phyloP scores from a whole-genome alignment of 2,329 filamentous ascomycete species.

The Trichoderma sp. region DNA sequence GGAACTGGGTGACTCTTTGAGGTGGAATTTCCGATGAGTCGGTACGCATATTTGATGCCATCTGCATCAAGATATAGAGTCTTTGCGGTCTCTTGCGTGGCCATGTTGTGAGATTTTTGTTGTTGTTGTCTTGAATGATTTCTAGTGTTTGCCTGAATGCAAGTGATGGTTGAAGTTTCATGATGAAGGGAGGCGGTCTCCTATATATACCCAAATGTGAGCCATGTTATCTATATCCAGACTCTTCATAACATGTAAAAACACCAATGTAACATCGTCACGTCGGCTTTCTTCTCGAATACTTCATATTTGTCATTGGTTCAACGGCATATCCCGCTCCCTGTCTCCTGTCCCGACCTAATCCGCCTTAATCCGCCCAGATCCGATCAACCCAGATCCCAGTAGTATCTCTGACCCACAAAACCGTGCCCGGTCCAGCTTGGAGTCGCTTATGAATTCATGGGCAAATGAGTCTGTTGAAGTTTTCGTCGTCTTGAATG shows the following conservation, averaged over 20 bases:
- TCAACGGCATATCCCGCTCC: background rate
- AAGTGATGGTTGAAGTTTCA: background rate
- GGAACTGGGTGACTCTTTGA: slow-evolving; percentile 33
- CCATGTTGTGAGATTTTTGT: slow-evolving; percentile 27
- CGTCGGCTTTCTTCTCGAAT: background rate
- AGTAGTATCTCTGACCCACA: background rate
- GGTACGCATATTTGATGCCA: slow-evolving; percentile 36
- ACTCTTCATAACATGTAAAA: background rate
- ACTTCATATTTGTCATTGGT: background rate
- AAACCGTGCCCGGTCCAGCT: background rate
- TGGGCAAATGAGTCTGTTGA: background rate
- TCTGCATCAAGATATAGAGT: slow-evolving; percentile 34
- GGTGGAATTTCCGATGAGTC: slow-evolving; percentile 32
- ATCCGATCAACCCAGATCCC: background rate
- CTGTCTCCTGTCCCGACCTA: background rate
- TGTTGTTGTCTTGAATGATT: background rate
- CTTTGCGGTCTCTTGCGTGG: slow-evolving; percentile 33
- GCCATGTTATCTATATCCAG: background rate
- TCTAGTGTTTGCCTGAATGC: background rate
- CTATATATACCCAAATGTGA: background rate
- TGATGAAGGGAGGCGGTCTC: background rate
- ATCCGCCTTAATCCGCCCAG: background rate
- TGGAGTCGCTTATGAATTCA: background rate
- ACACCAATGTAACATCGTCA: background rate
- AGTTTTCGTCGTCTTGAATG: background rate